A percentile compares a stretch with the other conserved stretches of the same genome.
Evolutionary conservation across 805 yeast genomes (phyloP).

Genomic region (Tetrapisispora nanseiensis): DNA sequence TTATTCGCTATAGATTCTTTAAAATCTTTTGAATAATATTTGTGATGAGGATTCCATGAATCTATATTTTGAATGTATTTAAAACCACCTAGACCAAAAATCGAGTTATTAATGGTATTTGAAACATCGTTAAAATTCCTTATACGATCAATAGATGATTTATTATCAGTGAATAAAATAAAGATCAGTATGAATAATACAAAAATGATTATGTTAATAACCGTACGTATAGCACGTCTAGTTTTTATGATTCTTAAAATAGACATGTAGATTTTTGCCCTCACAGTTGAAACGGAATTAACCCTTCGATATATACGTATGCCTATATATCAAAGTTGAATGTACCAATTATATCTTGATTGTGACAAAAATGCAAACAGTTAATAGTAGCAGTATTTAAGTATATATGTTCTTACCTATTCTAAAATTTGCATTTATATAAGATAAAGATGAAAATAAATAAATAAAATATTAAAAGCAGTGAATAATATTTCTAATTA

Average conservation of each 20-base stretch:
- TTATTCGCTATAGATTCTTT: not conserved
- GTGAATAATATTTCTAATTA: too few species aligned
- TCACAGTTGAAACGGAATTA: not conserved
- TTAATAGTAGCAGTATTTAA: too few species aligned
- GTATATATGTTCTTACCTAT: too few species aligned
- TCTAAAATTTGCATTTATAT: too few species aligned
- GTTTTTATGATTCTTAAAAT: not conserved
- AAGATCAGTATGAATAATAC: not conserved
- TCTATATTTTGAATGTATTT: not conserved
- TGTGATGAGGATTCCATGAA: not conserved
- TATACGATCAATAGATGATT: not conserved
- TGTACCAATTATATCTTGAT: too few species aligned
- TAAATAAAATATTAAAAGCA: too few species aligned
- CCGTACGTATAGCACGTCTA: not conserved
- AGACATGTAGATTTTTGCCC: too few species aligned
- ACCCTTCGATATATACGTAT: not conserved
- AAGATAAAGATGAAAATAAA: too few species aligned
- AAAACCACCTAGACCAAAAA: not conserved
- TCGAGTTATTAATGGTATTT: not conserved
- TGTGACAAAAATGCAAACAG: too few species aligned
- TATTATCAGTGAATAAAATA: not conserved
- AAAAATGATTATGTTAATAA: too few species aligned
- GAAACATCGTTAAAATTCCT: not conserved
- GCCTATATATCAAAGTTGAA: not conserved
- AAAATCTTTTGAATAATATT: not conserved